These are phyloP conservation scores for Sugiyamaella smithiae DNA, from an alignment of 805 yeast genomes.

Conservation along the genomic window DNA sequence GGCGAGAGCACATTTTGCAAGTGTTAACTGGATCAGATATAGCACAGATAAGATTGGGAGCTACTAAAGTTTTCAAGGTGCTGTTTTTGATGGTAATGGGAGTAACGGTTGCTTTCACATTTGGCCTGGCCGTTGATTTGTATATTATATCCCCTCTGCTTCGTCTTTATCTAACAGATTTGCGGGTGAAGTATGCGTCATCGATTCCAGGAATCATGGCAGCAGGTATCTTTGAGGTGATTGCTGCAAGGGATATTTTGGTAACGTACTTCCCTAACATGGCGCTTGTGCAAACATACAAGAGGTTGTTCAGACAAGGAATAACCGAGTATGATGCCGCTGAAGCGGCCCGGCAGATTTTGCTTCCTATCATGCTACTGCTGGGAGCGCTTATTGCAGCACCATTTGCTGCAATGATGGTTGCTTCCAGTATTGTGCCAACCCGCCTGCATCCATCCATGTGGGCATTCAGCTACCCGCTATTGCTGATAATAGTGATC, in stretches of 20 bases:
- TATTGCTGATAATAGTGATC: constrained; percentile 10
- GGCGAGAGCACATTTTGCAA: not conserved
- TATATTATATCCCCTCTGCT: constrained; percentile 14
- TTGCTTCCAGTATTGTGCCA: not conserved
- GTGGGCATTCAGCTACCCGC: constrained; percentile 16
- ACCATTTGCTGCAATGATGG: not conserved
- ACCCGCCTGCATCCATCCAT: not conserved
- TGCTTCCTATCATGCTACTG: not conserved
- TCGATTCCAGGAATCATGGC: constrained; percentile 14
- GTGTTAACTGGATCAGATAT: not conserved
- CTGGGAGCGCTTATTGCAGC: not conserved
- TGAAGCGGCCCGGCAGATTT: constrained; percentile 4
- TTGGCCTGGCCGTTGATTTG: constrained; percentile 21
- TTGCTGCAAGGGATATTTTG: constrained; percentile 12
- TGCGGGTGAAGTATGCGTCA: not conserved
- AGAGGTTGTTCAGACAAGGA: constrained; percentile 17
- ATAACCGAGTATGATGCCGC: constrained; percentile 16
- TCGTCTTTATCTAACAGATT: not conserved
- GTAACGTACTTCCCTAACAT: constrained; percentile 16
- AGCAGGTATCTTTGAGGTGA: constrained; percentile 20
- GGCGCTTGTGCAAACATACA: constrained; percentile 14
- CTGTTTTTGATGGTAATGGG: not conserved
- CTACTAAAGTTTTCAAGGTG: not conserved
- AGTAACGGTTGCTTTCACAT: constrained; percentile 17
- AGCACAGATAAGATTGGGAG: not conserved